A percentile compares a stretch with the other conserved stretches of the same genome.
Conservation (phyloP, 2,329 filamentous ascomycete species). For the Gremmenia infestans region DNA sequence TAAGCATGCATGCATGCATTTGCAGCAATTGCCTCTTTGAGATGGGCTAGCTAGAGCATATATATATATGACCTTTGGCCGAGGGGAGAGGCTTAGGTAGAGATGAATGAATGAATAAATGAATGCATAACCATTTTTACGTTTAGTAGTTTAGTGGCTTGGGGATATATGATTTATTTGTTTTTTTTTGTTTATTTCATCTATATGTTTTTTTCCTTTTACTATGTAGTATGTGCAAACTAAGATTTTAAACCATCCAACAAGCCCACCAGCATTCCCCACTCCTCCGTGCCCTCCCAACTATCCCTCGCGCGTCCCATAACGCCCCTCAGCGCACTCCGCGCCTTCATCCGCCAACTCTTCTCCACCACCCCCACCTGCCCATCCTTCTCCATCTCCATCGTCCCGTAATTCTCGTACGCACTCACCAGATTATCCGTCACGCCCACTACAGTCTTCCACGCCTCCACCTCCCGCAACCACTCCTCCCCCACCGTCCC, state of each 20-base stretch:
- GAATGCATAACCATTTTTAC: too few species aligned
- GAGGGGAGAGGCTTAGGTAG: too few species aligned
- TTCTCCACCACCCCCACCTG: conserved; percentile 50
- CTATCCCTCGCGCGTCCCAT: conserved; percentile 74
- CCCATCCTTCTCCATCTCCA: conserved; percentile 48
- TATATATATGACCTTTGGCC: too few species aligned
- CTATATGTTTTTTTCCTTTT: too few species aligned
- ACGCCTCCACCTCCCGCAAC: conserved; percentile 42
- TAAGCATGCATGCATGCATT: too few species aligned
- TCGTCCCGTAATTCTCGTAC: conserved; percentile 72
- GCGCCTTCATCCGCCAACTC: conserved; percentile 84
- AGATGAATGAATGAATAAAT: too few species aligned
- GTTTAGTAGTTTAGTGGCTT: too few species aligned
- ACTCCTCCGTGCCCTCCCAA: conserved; percentile 75
- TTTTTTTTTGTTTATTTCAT: neutral
- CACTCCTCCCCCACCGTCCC: conserved; percentile 44
- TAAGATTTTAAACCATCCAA: conserved; percentile 29
- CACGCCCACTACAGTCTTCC: conserved; percentile 53
- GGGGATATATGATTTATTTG: neutral
- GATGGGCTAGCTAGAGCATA: too few species aligned
- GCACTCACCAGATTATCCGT: conserved; percentile 78
- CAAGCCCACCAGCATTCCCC: conserved; percentile 55
- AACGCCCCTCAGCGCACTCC: conserved; percentile 77
- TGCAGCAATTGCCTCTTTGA: too few species aligned
- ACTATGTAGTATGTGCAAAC: neutral